Evolutionary conservation across 2,329 filamentous ascomycete genomes (phyloP), one percentile per base, ranked within the genome.

Genomic region (Colletotrichum tropicale): DNA sequence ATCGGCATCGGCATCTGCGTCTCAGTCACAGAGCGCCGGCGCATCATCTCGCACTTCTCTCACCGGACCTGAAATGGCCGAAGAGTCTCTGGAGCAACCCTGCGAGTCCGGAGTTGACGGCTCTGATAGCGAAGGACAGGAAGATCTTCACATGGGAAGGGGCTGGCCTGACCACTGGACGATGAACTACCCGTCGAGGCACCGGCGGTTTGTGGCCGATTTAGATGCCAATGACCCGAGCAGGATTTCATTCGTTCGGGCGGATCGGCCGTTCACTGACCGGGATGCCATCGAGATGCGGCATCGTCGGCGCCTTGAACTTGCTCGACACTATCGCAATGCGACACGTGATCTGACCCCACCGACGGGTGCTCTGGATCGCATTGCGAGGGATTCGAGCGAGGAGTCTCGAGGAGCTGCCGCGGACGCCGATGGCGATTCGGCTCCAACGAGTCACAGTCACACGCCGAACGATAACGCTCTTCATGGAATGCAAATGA

Each of bases 401-500:
- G 65, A 69, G 56, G 67, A 77, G 30, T 38, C 24, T 34, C 38
- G 76, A 16, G 65, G 66, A 52, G n/a, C 48, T 32, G 30, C 61
- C 6, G 73, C 43, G 18, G 56, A 75, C 32, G 21, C 55, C n/a
- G 68, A 77, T 12, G 76, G 28, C 30, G 71, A 77, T 8, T 61
- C 77, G 10, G 68, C 72, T 2, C 70, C 72, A 48, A 26, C 43
- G 26, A 60, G 73, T 77, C 48, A 75, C 77, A n/a, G 75, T 72
- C 38, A 75, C 68, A 38, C 74, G n/a, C 58, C 74, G 10, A 78
- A 82, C 16, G 86, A 87, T 8, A 86, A 88, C 30, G 85, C 86
- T 6, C 83, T 81, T 82, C 88, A 90, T 26, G 91, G 93, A 61
- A 93, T 96, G 90, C 93, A 94, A 79, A 89, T 89, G 66, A 93